A percentile compares a stretch with the other conserved stretches of the same genome.
These are phyloP conservation scores for Didymellaceae sp. DNA, from an alignment of 2,329 filamentous ascomycete genomes.

Conservation along the genomic window DNA sequence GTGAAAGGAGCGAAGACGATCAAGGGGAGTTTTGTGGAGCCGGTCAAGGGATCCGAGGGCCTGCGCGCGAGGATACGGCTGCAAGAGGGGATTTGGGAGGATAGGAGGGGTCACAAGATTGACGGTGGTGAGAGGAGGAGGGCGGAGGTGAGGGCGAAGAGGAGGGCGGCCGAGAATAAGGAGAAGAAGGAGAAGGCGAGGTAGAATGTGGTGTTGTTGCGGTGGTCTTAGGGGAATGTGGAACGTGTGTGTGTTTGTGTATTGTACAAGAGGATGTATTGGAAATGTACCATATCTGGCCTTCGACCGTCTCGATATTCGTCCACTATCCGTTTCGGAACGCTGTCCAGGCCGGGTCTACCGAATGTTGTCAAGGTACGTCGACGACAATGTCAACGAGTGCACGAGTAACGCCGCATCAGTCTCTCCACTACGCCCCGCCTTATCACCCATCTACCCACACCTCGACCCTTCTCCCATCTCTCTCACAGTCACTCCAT, in stretches of 20 bases:
- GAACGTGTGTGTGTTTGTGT: background rate
- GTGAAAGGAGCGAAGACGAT: constrained; percentile 74
- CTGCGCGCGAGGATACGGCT: constrained; percentile 70
- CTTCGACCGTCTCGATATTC: background rate
- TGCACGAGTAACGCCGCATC: too few relatives aligned
- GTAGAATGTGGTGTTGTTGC: constrained; percentile 20
- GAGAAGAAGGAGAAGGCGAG: constrained; percentile 71
- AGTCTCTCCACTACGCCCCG: too few relatives aligned
- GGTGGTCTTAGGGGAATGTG: background rate
- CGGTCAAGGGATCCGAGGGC: constrained; percentile 66
- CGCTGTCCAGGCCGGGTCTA: too few relatives aligned
- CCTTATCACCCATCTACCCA: too few relatives aligned
- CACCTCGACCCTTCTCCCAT: too few relatives aligned
- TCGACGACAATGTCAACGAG: too few relatives aligned
- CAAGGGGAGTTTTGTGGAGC: constrained; percentile 74
- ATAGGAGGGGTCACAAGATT: constrained; percentile 84
- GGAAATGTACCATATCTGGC: constrained; percentile 5
- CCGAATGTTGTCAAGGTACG: too few relatives aligned
- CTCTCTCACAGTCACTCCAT: too few relatives aligned
- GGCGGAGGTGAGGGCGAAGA: constrained; percentile 87
- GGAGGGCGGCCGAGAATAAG: constrained; percentile 77
- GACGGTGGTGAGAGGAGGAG: constrained; percentile 93
- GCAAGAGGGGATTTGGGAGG: constrained; percentile 92
- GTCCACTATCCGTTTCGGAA: too few relatives aligned
- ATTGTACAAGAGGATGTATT: constrained; percentile 3